Evolutionary conservation across 2,329 filamentous ascomycete species (phyloP), one percentile per base, ranked within the genome.

Genomic region (Sporothrix euskadiensis): DNA sequence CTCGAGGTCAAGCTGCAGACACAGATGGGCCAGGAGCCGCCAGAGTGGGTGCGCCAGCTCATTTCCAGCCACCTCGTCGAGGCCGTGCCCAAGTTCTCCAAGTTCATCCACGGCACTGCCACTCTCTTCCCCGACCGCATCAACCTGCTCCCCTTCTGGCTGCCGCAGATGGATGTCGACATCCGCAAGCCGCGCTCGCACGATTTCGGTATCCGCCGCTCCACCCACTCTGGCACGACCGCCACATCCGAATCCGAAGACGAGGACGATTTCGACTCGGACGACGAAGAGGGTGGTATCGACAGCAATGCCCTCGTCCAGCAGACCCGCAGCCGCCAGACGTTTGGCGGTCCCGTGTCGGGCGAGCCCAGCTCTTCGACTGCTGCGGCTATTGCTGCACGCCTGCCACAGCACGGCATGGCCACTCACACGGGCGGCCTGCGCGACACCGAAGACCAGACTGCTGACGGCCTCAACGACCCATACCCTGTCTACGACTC

Each of bases 31-130:
- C 94, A 98, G 81, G 94, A 98, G 80, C 94, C 96, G 16, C 96
- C 96, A 0, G 92, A 97, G 80, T 99, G 96, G 96, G 95, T 99
- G 78, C 91, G 94, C 30, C 94, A 98, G 80, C 87, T 99, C 70
- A 97, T 94, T 61, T 88, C 93, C 14, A 97, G 94, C 75, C 96
- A 99, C 83, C 87, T 99, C 19, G 96, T 99, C 1, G 96, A 99
- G 83, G 94, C 96, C n/a, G 94, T 99, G 2, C 96, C 96, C 75
- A 99, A 99, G 81, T 99, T 98, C 83, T 98, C 94, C 79, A 99
- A 99, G 83, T 99, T 98, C 81, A 98, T 99, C 74, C 96, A 99
- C 81, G 96, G 96, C 74, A 94, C 91, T 1, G 95, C 95, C 10
- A 92, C 89, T 12, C 84, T 99, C 63, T 97, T 98, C 81, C 94